These are phyloP conservation scores for Kitagawia praeruptora DNA, from an alignment of 129 eudicot species.

Conservation along the genomic window DNA sequence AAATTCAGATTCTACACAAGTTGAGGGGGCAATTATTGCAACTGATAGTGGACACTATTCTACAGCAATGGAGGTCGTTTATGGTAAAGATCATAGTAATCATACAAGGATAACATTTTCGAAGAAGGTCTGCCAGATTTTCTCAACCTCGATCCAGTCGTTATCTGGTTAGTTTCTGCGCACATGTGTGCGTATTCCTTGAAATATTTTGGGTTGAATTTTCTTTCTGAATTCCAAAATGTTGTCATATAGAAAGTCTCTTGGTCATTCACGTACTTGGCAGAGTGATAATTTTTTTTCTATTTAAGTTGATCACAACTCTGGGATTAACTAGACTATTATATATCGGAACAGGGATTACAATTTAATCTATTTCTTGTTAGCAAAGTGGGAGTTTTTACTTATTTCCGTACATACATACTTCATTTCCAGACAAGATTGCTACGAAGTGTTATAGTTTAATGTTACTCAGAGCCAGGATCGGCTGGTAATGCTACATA, in stretches of 20 bases:
- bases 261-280: neutral
- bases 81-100: constrained; percentile 1
- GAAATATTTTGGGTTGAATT: neutral
- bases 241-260: neutral
- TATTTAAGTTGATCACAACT: no score
- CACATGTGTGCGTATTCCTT: neutral
- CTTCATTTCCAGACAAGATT: neutral
- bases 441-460: neutral
- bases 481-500: neutral
- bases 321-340: neutral
- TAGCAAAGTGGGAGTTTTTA: no score
- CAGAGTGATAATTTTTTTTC: neutral
- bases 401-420: neutral
- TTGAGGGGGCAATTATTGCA: neutral
- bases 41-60: neutral
- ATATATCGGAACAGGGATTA: neutral
- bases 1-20: constrained; percentile 1
- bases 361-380: no score
- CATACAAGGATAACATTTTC: constrained; percentile 4
- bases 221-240: neutral
- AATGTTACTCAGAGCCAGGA: neutral
- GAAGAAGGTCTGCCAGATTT: neutral
- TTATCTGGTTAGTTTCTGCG: neutral
- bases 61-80: neutral
- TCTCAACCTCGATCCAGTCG: neutral